A percentile compares a stretch with the other conserved stretches of the same genome.
Conservation (phyloP, 1,284 basidiomycete genomes). For the Erythrobasidium hasegawianum region DNA sequence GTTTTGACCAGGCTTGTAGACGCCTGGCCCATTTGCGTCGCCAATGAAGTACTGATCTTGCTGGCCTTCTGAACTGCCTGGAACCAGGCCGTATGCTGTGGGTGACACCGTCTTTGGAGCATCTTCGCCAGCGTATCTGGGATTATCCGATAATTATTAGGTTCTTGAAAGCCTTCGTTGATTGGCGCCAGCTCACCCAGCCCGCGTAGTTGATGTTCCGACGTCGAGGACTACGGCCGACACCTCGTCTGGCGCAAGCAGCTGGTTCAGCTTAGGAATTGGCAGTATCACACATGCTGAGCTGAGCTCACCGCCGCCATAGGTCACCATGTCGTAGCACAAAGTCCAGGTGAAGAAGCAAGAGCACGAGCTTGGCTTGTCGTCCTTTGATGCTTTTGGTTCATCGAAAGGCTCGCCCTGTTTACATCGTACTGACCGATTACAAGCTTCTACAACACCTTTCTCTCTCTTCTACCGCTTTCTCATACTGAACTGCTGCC, state of each 20-base stretch:
- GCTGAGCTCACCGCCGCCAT: conserved; percentile 61
- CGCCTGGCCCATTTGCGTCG: conserved; percentile 75
- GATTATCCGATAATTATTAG: not conserved
- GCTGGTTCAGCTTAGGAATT: too few relatives aligned
- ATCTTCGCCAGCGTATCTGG: conserved; percentile 86
- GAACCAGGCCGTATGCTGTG: conserved; percentile 75
- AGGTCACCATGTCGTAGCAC: conserved; percentile 60
- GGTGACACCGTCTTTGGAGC: conserved; percentile 88
- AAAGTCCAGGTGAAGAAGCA: too few relatives aligned
- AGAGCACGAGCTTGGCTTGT: too few relatives aligned
- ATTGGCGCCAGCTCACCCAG: conserved; percentile 64
- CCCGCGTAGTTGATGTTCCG: conserved; percentile 81
- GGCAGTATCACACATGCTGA: too few relatives aligned
- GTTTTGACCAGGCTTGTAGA: conserved; percentile 86
- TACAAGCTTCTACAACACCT: too few relatives aligned
- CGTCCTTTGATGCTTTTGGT: too few relatives aligned
- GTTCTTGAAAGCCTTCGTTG: not conserved
- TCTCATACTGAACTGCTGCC: too few relatives aligned
- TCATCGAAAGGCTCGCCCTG: too few relatives aligned
- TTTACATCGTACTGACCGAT: too few relatives aligned
- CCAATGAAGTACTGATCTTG: conserved; percentile 73
- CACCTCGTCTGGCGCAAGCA: conserved; percentile 72
- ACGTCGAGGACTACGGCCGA: conserved; percentile 94
- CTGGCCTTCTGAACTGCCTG: conserved; percentile 35
- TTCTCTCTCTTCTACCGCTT: too few relatives aligned